phyloP scores from a whole-genome alignment of 148 eudicot genomes.

The Gaultheria prostrata region DNA sequence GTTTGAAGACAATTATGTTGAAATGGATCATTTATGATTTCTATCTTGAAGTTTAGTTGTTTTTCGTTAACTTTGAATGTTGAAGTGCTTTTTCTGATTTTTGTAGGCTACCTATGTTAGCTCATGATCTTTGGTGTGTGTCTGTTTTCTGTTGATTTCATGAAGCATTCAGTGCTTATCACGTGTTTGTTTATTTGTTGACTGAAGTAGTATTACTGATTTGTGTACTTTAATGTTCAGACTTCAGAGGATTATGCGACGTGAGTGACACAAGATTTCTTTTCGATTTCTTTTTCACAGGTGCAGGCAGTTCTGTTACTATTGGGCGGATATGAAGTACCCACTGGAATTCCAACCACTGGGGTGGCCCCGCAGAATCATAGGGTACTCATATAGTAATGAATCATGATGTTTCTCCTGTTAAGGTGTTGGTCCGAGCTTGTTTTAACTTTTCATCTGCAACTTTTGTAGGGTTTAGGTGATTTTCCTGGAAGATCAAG shows the following conservation, averaged over 20 bases:
- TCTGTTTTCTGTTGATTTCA: background rate
- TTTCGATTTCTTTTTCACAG: constrained; percentile 29
- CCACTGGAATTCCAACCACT: constrained; percentile 51
- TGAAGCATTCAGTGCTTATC: background rate
- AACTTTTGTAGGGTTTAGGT: constrained; percentile 40
- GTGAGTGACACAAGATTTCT: background rate
- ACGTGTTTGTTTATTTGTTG: background rate
- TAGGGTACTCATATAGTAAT: constrained; percentile 37
- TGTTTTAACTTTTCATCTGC: constrained; percentile 14
- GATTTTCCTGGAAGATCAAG: constrained; percentile 56
- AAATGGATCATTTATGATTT: background rate
- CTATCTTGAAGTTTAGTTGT: background rate
- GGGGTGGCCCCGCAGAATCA: constrained; percentile 48
- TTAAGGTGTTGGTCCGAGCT: background rate
- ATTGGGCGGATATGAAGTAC: constrained; percentile 68
- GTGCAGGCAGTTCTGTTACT: constrained; percentile 86
- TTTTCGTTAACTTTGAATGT: background rate
- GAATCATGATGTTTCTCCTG: constrained; percentile 1
- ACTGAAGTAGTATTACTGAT: background rate
- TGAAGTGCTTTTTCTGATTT: background rate
- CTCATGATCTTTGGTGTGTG: background rate
- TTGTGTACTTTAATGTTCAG: background rate
- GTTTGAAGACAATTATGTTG: too few relatives aligned
- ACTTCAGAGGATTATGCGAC: background rate
- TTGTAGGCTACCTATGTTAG: background rate